phyloP scores from a whole-genome alignment of 2,329 filamentous ascomycete genomes.

The Arthroderma sp. region DNA sequence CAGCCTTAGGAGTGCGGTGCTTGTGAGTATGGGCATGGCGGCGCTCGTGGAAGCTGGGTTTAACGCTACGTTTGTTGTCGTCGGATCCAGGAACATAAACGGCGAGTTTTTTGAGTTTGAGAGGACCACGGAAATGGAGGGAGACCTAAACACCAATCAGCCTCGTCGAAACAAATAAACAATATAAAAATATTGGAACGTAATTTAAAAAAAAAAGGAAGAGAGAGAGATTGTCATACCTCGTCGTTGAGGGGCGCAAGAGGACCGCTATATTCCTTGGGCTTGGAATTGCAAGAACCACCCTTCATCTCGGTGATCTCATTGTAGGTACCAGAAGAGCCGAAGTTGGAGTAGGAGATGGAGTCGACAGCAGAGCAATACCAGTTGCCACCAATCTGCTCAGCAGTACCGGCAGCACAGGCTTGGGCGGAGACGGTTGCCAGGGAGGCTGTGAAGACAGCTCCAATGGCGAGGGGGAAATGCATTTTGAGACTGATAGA shows the following conservation, averaged over 20 bases:
- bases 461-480: slow-evolving; percentile 7
- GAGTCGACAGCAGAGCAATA: slow-evolving; percentile 53
- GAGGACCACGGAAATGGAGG: slow-evolving; percentile 57
- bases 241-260: slow-evolving; percentile 58
- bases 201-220: not conserved
- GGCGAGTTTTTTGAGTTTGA: slow-evolving; percentile 53
- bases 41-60: slow-evolving; percentile 25
- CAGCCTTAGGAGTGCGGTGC: slow-evolving; percentile 18
- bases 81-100: slow-evolving; percentile 46
- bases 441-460: slow-evolving; percentile 10
- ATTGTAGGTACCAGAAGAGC: slow-evolving; percentile 49
- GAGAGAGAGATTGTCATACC: slow-evolving; percentile 35
- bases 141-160: slow-evolving; percentile 43
- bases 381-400: slow-evolving; percentile 42
- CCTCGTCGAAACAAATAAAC: slow-evolving; percentile 6
- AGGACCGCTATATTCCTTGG: slow-evolving; percentile 44
- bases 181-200: not conserved
- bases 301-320: slow-evolving; percentile 48
- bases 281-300: slow-evolving; percentile 41
- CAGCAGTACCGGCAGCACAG: slow-evolving; percentile 10
- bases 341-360: slow-evolving; percentile 55
- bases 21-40: slow-evolving; percentile 40
- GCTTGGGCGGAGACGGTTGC: slow-evolving; percentile 11
- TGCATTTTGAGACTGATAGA: slow-evolving; percentile 7
- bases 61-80: slow-evolving; percentile 24